Conservation (phyloP, 106 monocot genomes). For the Vanilla planifolia region DNA sequence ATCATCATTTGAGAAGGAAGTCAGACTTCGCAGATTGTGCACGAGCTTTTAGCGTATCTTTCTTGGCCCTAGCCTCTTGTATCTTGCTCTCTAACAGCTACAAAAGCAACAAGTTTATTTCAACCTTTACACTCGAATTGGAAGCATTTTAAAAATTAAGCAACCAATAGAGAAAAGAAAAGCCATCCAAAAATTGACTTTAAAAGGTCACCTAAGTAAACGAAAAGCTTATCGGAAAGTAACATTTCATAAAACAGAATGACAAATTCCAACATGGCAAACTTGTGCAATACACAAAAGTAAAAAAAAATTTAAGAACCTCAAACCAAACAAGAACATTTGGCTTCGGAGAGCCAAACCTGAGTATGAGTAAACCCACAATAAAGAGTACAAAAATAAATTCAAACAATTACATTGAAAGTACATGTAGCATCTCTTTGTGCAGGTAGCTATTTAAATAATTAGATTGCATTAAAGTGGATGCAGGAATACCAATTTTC, state of each 20-base stretch:
- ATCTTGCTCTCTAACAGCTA: conserved; percentile 98
- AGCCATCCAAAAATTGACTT: background rate
- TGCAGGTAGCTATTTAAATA: too few relatives aligned
- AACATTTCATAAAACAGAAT: background rate
- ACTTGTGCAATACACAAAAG: background rate
- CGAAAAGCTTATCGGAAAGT: background rate
- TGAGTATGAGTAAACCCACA: background rate
- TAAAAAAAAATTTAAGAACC: background rate
- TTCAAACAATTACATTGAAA: too few relatives aligned
- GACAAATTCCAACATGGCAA: too few relatives aligned
- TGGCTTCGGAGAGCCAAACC: background rate
- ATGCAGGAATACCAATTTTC: too few relatives aligned
- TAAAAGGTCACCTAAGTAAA: background rate
- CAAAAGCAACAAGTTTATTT: conserved; percentile 7
- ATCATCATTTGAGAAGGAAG: conserved; percentile 4
- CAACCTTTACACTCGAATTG: background rate
- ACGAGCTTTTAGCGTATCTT: conserved; percentile 96
- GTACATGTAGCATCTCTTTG: too few relatives aligned
- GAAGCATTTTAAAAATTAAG: background rate
- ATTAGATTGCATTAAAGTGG: too few relatives aligned
- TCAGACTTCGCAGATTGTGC: conserved; percentile 95
- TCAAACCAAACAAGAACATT: background rate
- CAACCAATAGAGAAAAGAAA: background rate
- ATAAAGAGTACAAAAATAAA: too few relatives aligned
- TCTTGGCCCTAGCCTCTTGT: conserved; percentile 96